Evolutionary conservation across 768 basidiomycete genomes (phyloP).

Genomic region (Cyclocybe aegerita): DNA sequence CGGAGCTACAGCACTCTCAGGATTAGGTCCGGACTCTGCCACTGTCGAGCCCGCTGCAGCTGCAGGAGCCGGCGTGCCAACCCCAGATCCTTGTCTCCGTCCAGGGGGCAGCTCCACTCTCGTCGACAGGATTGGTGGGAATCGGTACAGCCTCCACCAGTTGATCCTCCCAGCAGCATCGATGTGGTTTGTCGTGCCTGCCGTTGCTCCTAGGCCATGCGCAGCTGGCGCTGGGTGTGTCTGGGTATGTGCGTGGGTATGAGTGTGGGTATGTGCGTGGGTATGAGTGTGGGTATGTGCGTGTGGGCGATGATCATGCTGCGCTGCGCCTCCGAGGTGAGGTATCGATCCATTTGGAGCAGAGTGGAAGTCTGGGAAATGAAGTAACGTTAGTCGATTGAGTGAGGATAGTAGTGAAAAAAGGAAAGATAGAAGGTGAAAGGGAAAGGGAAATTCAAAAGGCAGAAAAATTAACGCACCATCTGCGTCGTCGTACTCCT

Average conservation of each 20-base stretch:
- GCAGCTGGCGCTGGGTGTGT: not conserved
- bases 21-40: too few species aligned
- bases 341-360: slow-evolving; percentile 5
- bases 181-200: slow-evolving; percentile 15
- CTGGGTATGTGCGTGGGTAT: not conserved
- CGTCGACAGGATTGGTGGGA: slow-evolving; percentile 54
- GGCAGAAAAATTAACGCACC: slow-evolving; percentile 9
- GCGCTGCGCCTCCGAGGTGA: not conserved
- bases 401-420: too few species aligned
- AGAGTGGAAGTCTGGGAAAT: slow-evolving; percentile 15
- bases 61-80: too few species aligned
- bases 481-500: slow-evolving; percentile 26
- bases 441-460: not conserved
- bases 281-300: not conserved
- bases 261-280: not conserved
- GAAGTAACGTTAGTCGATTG: not conserved
- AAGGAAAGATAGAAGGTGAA: not conserved
- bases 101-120: too few species aligned
- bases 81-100: too few species aligned
- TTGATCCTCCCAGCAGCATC: slow-evolving; percentile 53
- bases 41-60: too few species aligned
- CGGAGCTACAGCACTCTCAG: too few species aligned
- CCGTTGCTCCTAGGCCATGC: too few species aligned
- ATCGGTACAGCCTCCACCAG: slow-evolving; percentile 85
- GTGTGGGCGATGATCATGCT: not conserved